These are phyloP conservation scores for Phytophthora megakarya DNA, from an alignment of 352 stramenopile species.

Conservation along the genomic window DNA sequence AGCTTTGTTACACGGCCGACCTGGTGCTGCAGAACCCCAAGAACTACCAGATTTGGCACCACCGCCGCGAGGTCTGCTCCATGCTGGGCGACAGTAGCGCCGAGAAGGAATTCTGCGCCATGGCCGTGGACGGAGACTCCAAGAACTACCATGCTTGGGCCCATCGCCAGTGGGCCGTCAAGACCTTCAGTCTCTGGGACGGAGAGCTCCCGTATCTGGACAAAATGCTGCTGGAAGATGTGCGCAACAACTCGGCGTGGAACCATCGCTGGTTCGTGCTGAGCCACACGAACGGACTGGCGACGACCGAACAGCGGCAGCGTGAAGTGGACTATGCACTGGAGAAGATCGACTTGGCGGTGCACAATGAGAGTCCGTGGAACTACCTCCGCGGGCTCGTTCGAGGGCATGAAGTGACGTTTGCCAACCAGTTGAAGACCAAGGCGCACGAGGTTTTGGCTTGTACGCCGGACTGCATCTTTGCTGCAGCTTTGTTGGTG, in stretches of 20 bases:
- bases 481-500: slow-evolving; percentile 71
- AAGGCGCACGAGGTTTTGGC: slow-evolving; percentile 51
- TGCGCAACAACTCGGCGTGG: slow-evolving; percentile 97
- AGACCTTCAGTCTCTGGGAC: slow-evolving; percentile 89
- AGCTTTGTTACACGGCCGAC: slow-evolving; percentile 77
- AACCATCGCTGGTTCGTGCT: slow-evolving; percentile 90
- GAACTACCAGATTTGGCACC: slow-evolving; percentile 99
- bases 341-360: slow-evolving; percentile 61
- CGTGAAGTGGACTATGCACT: slow-evolving; percentile 81
- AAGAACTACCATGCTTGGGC: slow-evolving; percentile 99
- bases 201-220: slow-evolving; percentile 93
- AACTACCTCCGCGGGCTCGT: slow-evolving; percentile 89
- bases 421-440: slow-evolving; percentile 43
- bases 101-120: slow-evolving; percentile 93
- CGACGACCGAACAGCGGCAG: slow-evolving; percentile 38
- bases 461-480: slow-evolving; percentile 61
- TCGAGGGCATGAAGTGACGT: slow-evolving; percentile 51
- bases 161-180: slow-evolving; percentile 95
- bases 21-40: slow-evolving; percentile 96
- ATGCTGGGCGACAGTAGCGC: slow-evolving; percentile 73
- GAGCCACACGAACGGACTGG: slow-evolving; percentile 53
- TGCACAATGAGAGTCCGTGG: slow-evolving; percentile 93
- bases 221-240: slow-evolving; percentile 88
- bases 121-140: slow-evolving; percentile 93
- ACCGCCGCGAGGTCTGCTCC: slow-evolving; percentile 94